Conservation (phyloP, 1,284 basidiomycete genomes). For the Termitomyces sp. region DNA sequence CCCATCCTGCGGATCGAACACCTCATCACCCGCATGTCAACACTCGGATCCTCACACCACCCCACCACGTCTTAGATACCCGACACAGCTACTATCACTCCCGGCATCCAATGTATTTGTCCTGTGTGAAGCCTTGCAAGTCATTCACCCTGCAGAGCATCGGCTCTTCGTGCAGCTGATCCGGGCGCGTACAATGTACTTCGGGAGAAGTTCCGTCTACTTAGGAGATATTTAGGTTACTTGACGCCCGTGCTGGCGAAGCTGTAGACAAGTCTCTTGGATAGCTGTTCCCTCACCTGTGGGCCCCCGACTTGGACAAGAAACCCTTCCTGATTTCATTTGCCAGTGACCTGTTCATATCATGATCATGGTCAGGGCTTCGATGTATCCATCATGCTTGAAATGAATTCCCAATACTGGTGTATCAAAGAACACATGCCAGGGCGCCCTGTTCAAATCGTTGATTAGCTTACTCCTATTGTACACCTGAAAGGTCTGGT, state of each 20-base stretch:
- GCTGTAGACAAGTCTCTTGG: neutral
- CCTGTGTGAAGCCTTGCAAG: neutral
- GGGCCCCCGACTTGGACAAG: neutral
- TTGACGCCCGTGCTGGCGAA: neutral
- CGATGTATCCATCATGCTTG: neutral
- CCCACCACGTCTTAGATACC: neutral
- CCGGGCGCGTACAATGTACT: neutral
- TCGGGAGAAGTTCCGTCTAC: neutral
- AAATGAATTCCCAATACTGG: conserved; percentile 1
- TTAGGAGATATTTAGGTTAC: neutral
- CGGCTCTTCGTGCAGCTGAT: neutral
- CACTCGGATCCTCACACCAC: neutral
- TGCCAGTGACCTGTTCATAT: neutral
- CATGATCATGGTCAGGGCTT: neutral
- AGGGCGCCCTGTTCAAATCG: neutral
- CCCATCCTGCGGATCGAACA: neutral
- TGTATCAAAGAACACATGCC: neutral
- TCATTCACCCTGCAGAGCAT: neutral
- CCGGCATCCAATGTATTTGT: neutral
- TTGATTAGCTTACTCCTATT: neutral
- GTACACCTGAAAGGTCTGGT: neutral
- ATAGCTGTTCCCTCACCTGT: neutral
- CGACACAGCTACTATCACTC: neutral
- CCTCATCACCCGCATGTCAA: neutral
- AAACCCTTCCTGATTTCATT: conserved; percentile 5